Evolutionary conservation across 768 basidiomycete genomes (phyloP), one percentile per base, ranked within the genome.

Genomic region (Dendrothele bispora): DNA sequence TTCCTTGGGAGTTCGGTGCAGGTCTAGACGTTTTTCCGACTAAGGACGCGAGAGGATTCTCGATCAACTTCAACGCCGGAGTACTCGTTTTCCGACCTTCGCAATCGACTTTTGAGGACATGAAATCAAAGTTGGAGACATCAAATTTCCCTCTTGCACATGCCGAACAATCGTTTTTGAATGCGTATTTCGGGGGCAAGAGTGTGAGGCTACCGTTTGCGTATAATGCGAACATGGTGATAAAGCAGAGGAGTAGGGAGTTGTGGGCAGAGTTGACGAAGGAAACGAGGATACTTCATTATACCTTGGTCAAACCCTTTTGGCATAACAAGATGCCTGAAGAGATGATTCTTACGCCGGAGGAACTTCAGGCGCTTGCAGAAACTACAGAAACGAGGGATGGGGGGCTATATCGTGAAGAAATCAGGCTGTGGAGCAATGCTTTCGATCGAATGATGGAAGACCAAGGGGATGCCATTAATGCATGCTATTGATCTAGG

Each of bases 111-210:
- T 61, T 62, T 48, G 49, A 54, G n/a, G 55, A 60, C 52, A 60
- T 70, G 65, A 53, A 64, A 7, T 51, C 53, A 14, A 66, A 70
- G 56, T 65, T 78, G 54, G 66, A 64, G 38, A 65, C 65, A 0
- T 71, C 75, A 27, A 55, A 61, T 17, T 75, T 63, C 51, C 61
- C 66, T 4, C 54, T 70, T 7, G 50, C 63, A 25, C 56, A 70
- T 39, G 76, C 76, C 2, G 69, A 71, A 38, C 71, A 74, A 58
- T 68, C 73, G 11, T 79, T 77, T 55, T 53, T 71, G 20, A 71
- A 71, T 48, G 47, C 59, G 20, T 71, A 68, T 52, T 71, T 64
- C 40, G 67, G 60, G 36, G 56, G 58, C 12, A 61, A 68, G 42
- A 56, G 47, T 21, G 51, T 65, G 28, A 59, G 61, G 5, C 60